Conservation (phyloP, 2,329 filamentous ascomycete species). For the Rasamsonia emersonii region DNA sequence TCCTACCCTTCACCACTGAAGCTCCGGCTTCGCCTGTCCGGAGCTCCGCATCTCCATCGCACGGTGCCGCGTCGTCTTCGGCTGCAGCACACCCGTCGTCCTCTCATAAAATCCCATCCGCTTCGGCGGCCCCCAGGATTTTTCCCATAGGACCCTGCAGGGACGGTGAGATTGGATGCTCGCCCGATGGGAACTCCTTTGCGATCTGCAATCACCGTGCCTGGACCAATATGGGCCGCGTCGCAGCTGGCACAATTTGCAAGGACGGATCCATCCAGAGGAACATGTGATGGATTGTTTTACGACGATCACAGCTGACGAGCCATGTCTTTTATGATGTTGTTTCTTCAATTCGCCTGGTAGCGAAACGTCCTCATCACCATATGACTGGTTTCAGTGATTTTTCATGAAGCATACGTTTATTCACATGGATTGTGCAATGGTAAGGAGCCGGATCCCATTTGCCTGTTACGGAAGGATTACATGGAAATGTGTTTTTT, state of each 20-base stretch:
- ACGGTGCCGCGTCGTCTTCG: no score
- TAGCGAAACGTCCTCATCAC: no score
- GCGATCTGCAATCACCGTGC: conserved; percentile 24
- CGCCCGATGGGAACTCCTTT: conserved; percentile 22
- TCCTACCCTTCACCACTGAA: no score
- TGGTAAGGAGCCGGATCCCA: no score
- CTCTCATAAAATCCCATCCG: conserved; percentile 6
- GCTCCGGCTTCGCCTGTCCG: no score
- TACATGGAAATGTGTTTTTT: no score
- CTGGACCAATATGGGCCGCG: conserved; percentile 28
- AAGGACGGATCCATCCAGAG: conserved; percentile 15
- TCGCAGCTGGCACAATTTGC: conserved; percentile 29
- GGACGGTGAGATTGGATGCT: conserved; percentile 25
- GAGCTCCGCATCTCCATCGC: no score
- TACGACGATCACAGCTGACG: background rate
- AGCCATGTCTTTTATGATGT: background rate
- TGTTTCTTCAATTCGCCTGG: background rate
- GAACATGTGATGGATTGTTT: no score
- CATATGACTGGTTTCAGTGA: no score
- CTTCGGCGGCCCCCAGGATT: conserved; percentile 12
- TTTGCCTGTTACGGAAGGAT: no score
- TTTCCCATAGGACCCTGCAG: conserved; percentile 13
- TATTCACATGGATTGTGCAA: no score
- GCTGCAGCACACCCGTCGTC: conserved; percentile 1
- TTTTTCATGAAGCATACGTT: no score